Evolutionary conservation across 305 asterid species (phyloP), one percentile per base, ranked within the genome.

Genomic region (Monarda citriodora): DNA sequence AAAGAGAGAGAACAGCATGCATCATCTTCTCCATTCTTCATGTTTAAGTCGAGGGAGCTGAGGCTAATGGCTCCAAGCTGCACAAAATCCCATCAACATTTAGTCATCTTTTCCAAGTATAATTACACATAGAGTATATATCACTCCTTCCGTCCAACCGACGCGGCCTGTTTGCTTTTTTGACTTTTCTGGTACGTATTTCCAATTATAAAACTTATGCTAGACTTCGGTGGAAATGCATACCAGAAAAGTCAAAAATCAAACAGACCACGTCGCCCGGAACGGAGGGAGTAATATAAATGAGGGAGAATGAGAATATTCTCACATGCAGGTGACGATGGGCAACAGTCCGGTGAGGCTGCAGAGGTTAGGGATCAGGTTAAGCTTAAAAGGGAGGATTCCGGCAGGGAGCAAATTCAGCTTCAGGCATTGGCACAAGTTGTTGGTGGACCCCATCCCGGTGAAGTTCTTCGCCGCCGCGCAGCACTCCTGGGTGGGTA

Each of bases 391-490:
- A 32, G 57, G 48, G 20, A 61, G 47, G 15, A 61, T 32, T 29
- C 57, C 57, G 14, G 47, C 31, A 10, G 54, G 18, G 8, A 47
- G 18, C 17, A 32, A 5, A 21, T 49, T 49, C 11, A 50, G 58
- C 52, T 47, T 61, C 7, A 61, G 66, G 47, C 66, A 61, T 14
- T 61, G 47, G 56, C 57, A 61, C 31, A 61, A 15, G 56, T 1
- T 36, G 21, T 32, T 20, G 45, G 66, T 20, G 13, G 17, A 15
- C 23, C 20, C 66, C 14, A 47, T 3, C 7, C 36, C 21, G 66
- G 56, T 36, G 57, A 61, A 12, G 49, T 32, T 49, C 15, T 48
- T 18, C 34, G 57, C 49, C 0, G 58, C 66, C n/a, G 38, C 47
- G 58, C 66, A 61, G 9, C 50, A 50, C 29, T 50, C 40, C 10